These are phyloP conservation scores for Neurospora terricola DNA, from an alignment of 495 filamentous ascomycete genomes.

Conservation along the genomic window DNA sequence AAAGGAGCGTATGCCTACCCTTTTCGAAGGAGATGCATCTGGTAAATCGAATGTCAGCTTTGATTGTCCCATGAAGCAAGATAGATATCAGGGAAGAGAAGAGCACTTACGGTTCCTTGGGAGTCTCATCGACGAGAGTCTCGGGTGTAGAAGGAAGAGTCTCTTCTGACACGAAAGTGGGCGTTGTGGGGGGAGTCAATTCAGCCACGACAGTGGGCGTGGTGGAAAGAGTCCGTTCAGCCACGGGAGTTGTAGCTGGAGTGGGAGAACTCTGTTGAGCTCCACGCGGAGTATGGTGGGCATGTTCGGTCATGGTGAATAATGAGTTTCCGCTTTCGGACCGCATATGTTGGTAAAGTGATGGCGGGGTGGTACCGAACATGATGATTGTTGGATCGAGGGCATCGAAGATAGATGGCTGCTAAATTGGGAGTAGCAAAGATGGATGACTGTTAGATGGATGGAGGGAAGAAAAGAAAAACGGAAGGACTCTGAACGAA, in stretches of 20 bases:
- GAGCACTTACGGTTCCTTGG: background rate
- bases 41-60: background rate
- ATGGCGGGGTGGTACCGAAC: background rate
- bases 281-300: background rate
- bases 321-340: background rate
- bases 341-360: background rate
- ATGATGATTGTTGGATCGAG: background rate
- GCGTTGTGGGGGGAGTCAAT: background rate
- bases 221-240: background rate
- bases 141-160: background rate
- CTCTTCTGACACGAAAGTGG: background rate
- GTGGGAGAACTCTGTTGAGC: background rate
- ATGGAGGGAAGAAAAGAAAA: background rate
- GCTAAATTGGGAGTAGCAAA: background rate
- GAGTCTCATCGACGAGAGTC: background rate
- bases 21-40: background rate
- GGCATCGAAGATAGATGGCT: background rate
- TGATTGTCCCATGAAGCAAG: background rate
- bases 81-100: background rate
- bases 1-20: background rate
- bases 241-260: background rate
- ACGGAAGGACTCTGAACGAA: background rate
- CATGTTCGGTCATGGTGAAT: background rate
- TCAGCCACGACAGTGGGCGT: background rate
- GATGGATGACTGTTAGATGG: background rate